phyloP scores from a whole-genome alignment of 345 rosid species.

The Pseudoturritis turrita region DNA sequence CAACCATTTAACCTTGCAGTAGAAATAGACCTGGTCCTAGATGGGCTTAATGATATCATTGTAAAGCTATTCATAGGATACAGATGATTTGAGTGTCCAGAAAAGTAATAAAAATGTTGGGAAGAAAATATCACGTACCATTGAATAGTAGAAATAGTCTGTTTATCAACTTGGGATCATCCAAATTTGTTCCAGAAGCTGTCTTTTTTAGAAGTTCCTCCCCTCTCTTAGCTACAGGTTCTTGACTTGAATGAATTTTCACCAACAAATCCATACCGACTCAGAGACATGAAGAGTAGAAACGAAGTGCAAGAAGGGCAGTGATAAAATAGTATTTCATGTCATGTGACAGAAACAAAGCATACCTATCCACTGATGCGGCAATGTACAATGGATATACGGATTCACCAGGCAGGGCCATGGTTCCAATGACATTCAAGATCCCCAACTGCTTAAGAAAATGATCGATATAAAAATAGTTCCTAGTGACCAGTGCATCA shows the following conservation, averaged over 20 bases:
- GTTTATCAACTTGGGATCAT: constrained; percentile 64
- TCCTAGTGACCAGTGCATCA: constrained; percentile 1
- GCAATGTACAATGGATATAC: constrained; percentile 75
- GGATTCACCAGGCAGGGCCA: constrained; percentile 69
- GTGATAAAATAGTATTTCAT: constrained; percentile 1
- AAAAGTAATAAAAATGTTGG: not conserved
- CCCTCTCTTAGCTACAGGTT: constrained; percentile 77
- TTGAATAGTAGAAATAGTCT: constrained; percentile 66
- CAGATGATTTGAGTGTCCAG: not conserved
- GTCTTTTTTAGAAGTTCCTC: constrained; percentile 82
- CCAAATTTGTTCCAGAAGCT: constrained; percentile 69
- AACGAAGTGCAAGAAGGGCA: constrained; percentile 9
- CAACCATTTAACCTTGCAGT: not conserved
- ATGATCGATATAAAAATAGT: not conserved
- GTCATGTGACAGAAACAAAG: constrained; percentile 13
- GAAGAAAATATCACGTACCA: constrained; percentile 43
- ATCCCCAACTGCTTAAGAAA: constrained; percentile 61
- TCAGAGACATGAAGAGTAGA: constrained; percentile 20
- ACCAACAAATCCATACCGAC: constrained; percentile 23
- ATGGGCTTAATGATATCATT: not conserved
- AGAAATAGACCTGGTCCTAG: not conserved
- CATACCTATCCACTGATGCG: constrained; percentile 75
- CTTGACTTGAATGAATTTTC: constrained; percentile 61
- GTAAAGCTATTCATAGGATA: not conserved
- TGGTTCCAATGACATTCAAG: constrained; percentile 76